These are phyloP conservation scores for Plasmodium gonderi DNA, from an alignment of 169 alveolate genomes.

Conservation along the genomic window DNA sequence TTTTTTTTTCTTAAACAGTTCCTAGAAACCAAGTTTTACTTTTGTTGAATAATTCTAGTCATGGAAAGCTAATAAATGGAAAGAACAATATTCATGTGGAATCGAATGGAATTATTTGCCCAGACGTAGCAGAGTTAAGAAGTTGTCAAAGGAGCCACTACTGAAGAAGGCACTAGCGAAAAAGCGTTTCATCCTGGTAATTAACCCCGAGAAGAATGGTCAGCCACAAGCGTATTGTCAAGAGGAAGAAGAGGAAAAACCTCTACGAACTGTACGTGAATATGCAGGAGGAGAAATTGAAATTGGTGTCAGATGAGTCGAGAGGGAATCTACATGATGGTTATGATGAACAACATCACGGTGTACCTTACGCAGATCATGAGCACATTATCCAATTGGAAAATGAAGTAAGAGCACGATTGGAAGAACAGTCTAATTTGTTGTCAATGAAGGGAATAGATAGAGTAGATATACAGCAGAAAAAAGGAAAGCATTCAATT, in stretches of 20 bases:
- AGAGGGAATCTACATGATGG: neutral
- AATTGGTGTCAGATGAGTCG: neutral
- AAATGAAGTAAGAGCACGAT: constrained; percentile 77
- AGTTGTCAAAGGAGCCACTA: neutral
- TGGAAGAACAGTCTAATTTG: constrained; percentile 82
- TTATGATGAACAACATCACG: neutral
- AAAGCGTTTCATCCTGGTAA: too few species aligned
- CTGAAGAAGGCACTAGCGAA: too few species aligned
- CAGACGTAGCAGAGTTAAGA: too few species aligned
- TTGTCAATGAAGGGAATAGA: constrained; percentile 84
- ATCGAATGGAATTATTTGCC: too few species aligned
- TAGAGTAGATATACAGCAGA: constrained; percentile 84
- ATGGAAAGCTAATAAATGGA: too few species aligned
- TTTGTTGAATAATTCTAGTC: too few species aligned
- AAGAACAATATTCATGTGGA: too few species aligned
- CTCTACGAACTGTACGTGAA: constrained; percentile 38
- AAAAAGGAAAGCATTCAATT: constrained; percentile 90
- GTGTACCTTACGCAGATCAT: neutral
- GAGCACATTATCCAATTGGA: constrained; percentile 76
- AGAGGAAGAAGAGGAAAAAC: constrained; percentile 11
- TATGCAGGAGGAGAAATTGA: constrained; percentile 35
- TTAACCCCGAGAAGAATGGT: neutral
- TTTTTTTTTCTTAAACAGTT: too few species aligned
- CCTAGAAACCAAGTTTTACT: too few species aligned
- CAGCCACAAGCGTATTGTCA: neutral